Conservation (phyloP, 352 stramenopile species). For the Phytophthora agathidicida region DNA sequence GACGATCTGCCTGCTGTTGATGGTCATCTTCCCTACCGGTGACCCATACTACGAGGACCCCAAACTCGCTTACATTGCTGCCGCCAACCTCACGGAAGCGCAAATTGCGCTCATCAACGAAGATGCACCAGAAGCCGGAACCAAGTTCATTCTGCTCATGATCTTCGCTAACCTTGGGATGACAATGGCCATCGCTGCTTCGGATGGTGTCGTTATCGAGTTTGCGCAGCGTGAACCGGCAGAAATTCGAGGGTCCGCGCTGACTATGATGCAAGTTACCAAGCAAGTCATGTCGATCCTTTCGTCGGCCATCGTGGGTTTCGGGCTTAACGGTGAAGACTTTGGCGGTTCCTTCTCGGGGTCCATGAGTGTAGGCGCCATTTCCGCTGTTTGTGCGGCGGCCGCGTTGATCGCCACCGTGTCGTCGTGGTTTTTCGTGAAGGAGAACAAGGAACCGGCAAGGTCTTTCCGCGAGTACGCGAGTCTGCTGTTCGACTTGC, state of each 20-base stretch:
- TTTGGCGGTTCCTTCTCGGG: conserved; percentile 55
- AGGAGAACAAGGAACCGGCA: conserved; percentile 30
- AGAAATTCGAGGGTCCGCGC: conserved; percentile 45
- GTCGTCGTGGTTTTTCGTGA: conserved; percentile 50
- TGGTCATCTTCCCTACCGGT: conserved; percentile 35
- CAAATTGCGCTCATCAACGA: conserved; percentile 46
- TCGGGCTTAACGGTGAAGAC: conserved; percentile 55
- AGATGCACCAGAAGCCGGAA: conserved; percentile 44
- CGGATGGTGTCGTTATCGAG: conserved; percentile 57
- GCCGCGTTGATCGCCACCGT: conserved; percentile 32
- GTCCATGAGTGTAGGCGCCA: conserved; percentile 49
- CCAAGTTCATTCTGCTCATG: conserved; percentile 66
- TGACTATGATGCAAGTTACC: conserved; percentile 53
- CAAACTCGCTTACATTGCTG: conserved; percentile 27
- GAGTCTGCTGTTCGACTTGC: conserved; percentile 42
- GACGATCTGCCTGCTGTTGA: conserved; percentile 36
- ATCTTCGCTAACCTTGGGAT: conserved; percentile 56
- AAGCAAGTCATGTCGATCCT: conserved; percentile 45
- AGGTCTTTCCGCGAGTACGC: conserved; percentile 23
- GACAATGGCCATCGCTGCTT: conserved; percentile 50
- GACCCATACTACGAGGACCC: conserved; percentile 44
- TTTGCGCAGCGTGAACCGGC: conserved; percentile 59
- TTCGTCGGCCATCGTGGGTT: conserved; percentile 54
- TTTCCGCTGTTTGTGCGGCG: conserved; percentile 41
- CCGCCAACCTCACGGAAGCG: conserved; percentile 35